phyloP scores from a whole-genome alignment of 1,284 basidiomycete genomes.

The Malassezia vespertilionis region DNA sequence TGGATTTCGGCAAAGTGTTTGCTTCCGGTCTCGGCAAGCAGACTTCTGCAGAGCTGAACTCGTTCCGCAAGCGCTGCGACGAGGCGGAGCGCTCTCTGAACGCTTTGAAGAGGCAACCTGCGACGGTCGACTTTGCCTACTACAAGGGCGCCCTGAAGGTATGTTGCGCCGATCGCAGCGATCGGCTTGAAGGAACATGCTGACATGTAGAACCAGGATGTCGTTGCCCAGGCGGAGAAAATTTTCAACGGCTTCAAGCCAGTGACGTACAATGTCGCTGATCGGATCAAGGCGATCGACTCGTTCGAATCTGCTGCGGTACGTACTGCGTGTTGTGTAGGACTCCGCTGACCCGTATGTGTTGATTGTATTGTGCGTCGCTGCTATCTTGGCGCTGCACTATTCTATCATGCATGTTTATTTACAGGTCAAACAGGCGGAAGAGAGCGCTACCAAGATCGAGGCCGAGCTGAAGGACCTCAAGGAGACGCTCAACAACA shows the following conservation, averaged over 20 bases:
- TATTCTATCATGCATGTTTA: not conserved
- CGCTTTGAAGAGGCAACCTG: constrained; percentile 62
- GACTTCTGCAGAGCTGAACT: constrained; percentile 58
- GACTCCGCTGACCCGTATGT: not conserved
- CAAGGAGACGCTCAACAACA: constrained; percentile 88
- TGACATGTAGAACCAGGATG: constrained; percentile 66
- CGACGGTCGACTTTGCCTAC: constrained; percentile 73
- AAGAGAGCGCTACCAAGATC: constrained; percentile 83
- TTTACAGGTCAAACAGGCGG: constrained; percentile 70
- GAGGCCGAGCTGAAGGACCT: constrained; percentile 84
- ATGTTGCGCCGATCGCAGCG: not conserved
- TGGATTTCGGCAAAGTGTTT: constrained; percentile 38
- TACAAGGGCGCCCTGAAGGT: constrained; percentile 67
- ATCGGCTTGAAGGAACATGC: not conserved
- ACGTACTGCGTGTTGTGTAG: constrained; percentile 14
- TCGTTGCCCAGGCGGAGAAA: constrained; percentile 88
- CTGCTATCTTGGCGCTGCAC: no score
- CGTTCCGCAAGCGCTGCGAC: constrained; percentile 88
- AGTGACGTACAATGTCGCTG: constrained; percentile 81
- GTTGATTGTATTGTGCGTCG: not conserved
- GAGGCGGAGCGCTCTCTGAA: constrained; percentile 71
- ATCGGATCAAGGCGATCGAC: constrained; percentile 90
- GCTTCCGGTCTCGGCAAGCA: constrained; percentile 45
- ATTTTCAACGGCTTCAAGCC: constrained; percentile 82
- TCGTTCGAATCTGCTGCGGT: constrained; percentile 95